A percentile compares a stretch with the other conserved stretches of the same genome.
phyloP scores from a whole-genome alignment of 495 filamentous ascomycete species.

The Cercophora scortea region DNA sequence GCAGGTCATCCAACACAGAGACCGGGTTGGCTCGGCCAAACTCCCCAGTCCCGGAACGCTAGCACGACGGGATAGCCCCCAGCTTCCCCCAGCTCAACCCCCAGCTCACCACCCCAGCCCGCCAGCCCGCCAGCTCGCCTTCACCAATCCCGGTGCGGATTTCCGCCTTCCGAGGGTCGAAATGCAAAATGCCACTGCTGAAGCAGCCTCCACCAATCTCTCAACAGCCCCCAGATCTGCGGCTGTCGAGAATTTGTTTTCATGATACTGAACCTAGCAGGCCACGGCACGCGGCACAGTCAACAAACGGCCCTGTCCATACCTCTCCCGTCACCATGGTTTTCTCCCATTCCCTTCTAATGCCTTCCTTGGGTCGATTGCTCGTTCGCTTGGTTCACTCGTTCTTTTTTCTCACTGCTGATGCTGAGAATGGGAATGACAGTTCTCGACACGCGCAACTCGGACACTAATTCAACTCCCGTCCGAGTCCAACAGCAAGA shows the following conservation, averaged over 20 bases:
- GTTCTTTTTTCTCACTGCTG: not conserved
- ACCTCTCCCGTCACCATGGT: not conserved
- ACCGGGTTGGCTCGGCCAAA: not conserved
- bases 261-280: no score
- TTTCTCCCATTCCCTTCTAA: not conserved
- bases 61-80: not conserved
- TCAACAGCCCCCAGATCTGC: slow-evolving; percentile 4
- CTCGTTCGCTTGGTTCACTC: not conserved
- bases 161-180: not conserved
- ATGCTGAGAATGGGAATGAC: not conserved
- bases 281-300: no score
- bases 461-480: not conserved
- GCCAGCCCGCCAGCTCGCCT: not conserved
- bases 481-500: not conserved
- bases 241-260: not conserved
- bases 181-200: not conserved
- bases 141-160: not conserved
- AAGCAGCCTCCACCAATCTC: not conserved
- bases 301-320: not conserved
- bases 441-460: not conserved
- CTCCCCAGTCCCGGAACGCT: not conserved
- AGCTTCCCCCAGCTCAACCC: not conserved
- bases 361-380: not conserved
- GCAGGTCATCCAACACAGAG: not conserved
- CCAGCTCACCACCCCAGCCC: no score